Percentiles rank a stretch among this genome's conserved stretches.
Evolutionary conservation across 1,284 basidiomycete species (phyloP).

Genomic region (Bjerkandera adusta): DNA sequence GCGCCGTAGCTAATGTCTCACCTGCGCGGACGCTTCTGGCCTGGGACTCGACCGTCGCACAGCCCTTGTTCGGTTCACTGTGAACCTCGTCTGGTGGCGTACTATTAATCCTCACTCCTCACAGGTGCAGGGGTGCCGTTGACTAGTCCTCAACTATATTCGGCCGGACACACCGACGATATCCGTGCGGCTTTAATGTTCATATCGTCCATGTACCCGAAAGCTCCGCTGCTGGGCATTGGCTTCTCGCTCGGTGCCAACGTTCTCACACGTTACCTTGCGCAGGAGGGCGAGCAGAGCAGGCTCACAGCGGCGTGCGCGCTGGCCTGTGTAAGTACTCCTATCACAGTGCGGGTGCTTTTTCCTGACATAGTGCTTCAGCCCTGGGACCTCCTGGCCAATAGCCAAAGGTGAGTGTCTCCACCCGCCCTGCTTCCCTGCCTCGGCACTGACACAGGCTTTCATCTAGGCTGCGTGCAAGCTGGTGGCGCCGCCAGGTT

Average conservation of each 20-base stretch:
- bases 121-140: constrained; percentile 82
- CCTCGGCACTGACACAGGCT: constrained; percentile 18
- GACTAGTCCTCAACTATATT: constrained; percentile 82
- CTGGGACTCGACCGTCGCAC: not conserved
- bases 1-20: no score
- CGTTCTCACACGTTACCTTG: constrained; percentile 89
- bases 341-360: constrained; percentile 1
- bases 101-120: not conserved
- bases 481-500: constrained; percentile 64
- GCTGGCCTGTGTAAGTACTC: constrained; percentile 70
- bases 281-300: constrained; percentile 78
- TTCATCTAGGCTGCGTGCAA: constrained; percentile 53
- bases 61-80: not conserved
- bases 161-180: constrained; percentile 85
- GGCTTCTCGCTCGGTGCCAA: constrained; percentile 96
- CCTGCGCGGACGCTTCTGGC: no score
- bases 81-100: not conserved
- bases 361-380: constrained; percentile 27
- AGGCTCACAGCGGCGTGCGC: constrained; percentile 78
- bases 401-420: constrained; percentile 49
- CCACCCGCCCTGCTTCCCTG: constrained; percentile 7
- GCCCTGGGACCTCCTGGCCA: constrained; percentile 76
- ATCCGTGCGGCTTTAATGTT: constrained; percentile 80
- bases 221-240: constrained; percentile 81
- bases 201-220: constrained; percentile 73